Conservation (phyloP, 768 basidiomycete species). For the Tubosaeta brunneosetosa region DNA sequence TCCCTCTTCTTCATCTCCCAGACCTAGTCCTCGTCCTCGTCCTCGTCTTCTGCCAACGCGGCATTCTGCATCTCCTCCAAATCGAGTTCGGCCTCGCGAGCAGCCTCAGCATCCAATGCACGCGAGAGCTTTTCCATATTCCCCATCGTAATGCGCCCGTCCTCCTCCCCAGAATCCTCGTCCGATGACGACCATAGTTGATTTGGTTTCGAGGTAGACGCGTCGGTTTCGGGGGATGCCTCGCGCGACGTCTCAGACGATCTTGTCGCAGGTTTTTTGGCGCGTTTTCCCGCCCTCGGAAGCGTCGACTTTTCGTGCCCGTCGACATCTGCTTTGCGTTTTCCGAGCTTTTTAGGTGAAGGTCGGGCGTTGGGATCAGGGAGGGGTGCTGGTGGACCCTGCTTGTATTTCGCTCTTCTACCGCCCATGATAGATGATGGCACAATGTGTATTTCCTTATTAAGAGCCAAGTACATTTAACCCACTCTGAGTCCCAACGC, state of each 20-base stretch:
- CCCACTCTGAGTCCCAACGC: constrained; percentile 78
- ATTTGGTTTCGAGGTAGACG: constrained; percentile 12
- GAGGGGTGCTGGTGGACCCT: constrained; percentile 62
- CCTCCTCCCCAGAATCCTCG: constrained; percentile 43
- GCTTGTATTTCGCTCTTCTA: constrained; percentile 81
- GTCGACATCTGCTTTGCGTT: constrained; percentile 61
- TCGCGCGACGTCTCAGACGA: constrained; percentile 32
- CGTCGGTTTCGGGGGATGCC: constrained; percentile 43
- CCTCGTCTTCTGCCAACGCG: constrained; percentile 44
- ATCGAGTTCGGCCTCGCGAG: constrained; percentile 66
- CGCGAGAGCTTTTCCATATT: constrained; percentile 82
- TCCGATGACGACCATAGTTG: constrained; percentile 37
- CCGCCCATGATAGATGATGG: constrained; percentile 60
- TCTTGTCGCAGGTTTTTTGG: constrained; percentile 23
- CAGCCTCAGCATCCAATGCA: constrained; percentile 65
- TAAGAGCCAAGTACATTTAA: constrained; percentile 29
- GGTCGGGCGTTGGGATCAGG: constrained; percentile 31
- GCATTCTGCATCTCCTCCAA: constrained; percentile 59
- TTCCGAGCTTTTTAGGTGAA: constrained; percentile 58
- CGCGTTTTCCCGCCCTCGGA: constrained; percentile 34
- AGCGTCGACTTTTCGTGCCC: constrained; percentile 26
- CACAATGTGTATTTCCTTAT: too few species aligned
- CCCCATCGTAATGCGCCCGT: constrained; percentile 60
- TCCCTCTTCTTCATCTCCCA: constrained; percentile 34
- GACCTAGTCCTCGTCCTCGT: constrained; percentile 40